phyloP scores from a whole-genome alignment of 495 filamentous ascomycete species.

The Astrothelium macrocarpum region DNA sequence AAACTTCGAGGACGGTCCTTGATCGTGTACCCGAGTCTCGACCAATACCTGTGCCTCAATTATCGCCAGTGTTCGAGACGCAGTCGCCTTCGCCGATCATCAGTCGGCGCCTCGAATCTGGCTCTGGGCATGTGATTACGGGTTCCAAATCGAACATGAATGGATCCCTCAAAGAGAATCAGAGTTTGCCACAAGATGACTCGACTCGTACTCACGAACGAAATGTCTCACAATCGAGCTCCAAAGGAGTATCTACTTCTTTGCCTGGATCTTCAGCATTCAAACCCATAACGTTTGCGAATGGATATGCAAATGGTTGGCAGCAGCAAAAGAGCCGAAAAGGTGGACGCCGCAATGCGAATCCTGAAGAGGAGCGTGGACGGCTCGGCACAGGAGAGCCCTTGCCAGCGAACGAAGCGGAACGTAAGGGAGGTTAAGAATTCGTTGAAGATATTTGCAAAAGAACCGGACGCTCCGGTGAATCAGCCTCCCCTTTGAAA shows the following conservation, averaged over 20 bases:
- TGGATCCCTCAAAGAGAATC: conserved; percentile 4
- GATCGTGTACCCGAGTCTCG: conserved; percentile 2
- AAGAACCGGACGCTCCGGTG: background rate
- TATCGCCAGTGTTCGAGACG: conserved; percentile 41
- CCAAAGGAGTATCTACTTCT: conserved; percentile 1
- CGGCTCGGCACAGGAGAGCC: conserved; percentile 18
- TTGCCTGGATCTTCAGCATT: background rate
- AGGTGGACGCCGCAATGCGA: conserved; percentile 4
- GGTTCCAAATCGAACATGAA: conserved; percentile 10
- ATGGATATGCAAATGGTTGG: conserved; percentile 19
- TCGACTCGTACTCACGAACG: conserved; percentile 17
- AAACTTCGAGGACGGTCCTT: conserved; percentile 7
- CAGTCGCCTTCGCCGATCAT: conserved; percentile 37
- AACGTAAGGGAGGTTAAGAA: conserved; percentile 37
- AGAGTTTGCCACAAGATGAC: conserved; percentile 10
- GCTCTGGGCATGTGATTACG: conserved; percentile 8
- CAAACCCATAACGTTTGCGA: background rate
- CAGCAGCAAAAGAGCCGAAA: conserved; percentile 28
- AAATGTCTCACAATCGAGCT: background rate
- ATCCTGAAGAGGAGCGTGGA: conserved; percentile 13
- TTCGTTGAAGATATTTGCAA: background rate
- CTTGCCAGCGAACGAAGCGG: conserved; percentile 30
- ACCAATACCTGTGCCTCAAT: conserved; percentile 23
- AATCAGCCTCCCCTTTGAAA: too few relatives aligned
- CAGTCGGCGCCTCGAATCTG: conserved; percentile 18